Evolutionary conservation across 257 asterid species (phyloP), one percentile per base, ranked within the genome.

Genomic region (Forsythia viridissima): DNA sequence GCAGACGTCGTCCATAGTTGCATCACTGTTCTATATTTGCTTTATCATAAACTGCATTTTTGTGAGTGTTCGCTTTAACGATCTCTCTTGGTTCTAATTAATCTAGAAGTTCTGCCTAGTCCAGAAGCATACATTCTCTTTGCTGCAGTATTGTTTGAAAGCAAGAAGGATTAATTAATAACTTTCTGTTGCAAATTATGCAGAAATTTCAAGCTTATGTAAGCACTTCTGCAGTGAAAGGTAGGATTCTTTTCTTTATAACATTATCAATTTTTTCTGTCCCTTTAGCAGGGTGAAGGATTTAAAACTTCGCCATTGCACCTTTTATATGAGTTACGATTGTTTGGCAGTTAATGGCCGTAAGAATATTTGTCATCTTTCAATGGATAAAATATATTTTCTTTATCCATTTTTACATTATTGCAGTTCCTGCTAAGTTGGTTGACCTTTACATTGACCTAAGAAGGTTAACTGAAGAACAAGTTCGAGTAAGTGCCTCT

Each of bases 391-490:
- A 18, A 0, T 30, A 30, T 30, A 30, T 30, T 30, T 30, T 30
- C 42, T 36, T 81, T 73, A 70, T 30, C 76, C 68, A 30, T 74
- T 70, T 18, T 18, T 18, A 55, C 9, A 18, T 16, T 67, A 77
- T 80, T 87, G 44, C 85, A 95, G 99, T 88, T 74, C 91, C 97
- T 70, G 92, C 96, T 70, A 93, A 91, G 88, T 79, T 92, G 73
- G 87, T 84, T 74, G 98, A 93, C 61, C 76, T 79, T 39, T 95
- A 95, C 88, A 70, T 93, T 76, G 97, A 95, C 66, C 80, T 89
- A 67, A 90, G 99, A 86, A 87, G 88, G 80, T 78, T 88, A 77
- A 74, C 89, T 66, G 99, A 93, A 88, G 94, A 93, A 84, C 97
- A 93, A 4, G 87, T 95, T 84, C 90, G 89, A 84, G 99, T 95